A percentile compares a stretch with the other conserved stretches of the same genome.
phyloP scores from a whole-genome alignment of 345 rosid species.

The Xanthoceras sorbifolium region DNA sequence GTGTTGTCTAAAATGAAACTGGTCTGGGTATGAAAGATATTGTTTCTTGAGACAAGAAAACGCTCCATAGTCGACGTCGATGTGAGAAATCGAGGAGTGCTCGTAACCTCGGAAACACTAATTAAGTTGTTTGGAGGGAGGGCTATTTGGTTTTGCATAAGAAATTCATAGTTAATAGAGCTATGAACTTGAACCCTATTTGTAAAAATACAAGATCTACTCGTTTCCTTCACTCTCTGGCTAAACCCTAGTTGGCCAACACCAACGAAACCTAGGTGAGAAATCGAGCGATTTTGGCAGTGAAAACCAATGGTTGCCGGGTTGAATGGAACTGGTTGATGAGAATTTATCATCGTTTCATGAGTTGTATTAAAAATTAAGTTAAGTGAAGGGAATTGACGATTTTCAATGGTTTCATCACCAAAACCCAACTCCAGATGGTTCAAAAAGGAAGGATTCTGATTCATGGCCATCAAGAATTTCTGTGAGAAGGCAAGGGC shows the following conservation, averaged over 20 bases:
- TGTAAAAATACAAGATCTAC: background rate
- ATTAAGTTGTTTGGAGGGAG: background rate
- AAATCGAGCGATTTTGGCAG: background rate
- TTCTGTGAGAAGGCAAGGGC: too few relatives aligned
- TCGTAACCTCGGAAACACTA: background rate
- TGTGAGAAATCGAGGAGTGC: background rate
- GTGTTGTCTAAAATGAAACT: background rate
- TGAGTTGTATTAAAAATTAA: too few relatives aligned
- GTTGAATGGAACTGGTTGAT: background rate
- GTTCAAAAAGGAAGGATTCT: too few relatives aligned
- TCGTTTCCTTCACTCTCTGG: conserved; percentile 2
- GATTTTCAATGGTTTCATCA: background rate
- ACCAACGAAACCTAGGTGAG: too few relatives aligned
- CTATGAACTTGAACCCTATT: conserved; percentile 17
- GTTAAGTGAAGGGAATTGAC: too few relatives aligned
- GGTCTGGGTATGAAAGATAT: background rate
- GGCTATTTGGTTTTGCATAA: background rate
- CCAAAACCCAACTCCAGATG: background rate
- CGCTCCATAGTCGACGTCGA: background rate
- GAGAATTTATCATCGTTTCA: too few relatives aligned
- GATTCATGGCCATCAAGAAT: too few relatives aligned
- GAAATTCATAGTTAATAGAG: background rate
- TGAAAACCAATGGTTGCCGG: background rate
- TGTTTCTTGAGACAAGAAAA: conserved; percentile 9
- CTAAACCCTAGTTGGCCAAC: background rate